Evolutionary conservation across 805 yeast species (phyloP).

Genomic region (Wickerhamomyces canadensis): DNA sequence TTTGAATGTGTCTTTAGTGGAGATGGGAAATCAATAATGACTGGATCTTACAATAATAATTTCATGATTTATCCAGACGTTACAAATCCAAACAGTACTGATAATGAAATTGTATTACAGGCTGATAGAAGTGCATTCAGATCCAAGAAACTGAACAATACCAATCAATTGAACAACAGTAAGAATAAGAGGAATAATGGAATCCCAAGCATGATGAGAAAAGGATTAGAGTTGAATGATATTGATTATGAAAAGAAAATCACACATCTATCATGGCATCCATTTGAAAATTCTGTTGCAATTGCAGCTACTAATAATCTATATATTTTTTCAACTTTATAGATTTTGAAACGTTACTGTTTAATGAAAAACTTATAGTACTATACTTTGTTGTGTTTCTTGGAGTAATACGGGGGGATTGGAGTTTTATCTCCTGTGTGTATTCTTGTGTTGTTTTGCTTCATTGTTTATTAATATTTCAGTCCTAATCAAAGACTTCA

Average conservation of each 20-base stretch:
- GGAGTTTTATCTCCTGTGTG: too few species aligned
- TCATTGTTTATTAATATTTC: too few species aligned
- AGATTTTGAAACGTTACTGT: conserved; percentile 11
- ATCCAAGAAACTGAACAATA: conserved; percentile 53
- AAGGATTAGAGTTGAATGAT: conserved; percentile 45
- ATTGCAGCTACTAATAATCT: conserved; percentile 97
- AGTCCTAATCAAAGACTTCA: too few species aligned
- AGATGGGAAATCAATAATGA: conserved; percentile 86
- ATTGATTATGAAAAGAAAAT: conserved; percentile 94
- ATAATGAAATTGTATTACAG: conserved; percentile 72
- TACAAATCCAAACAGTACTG: conserved; percentile 29
- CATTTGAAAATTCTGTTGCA: conserved; percentile 92
- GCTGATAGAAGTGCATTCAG: conserved; percentile 98
- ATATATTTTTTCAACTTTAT: conserved; percentile 75
- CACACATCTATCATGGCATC: conserved; percentile 97
- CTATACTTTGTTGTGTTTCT: too few species aligned
- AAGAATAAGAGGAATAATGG: conserved; percentile 32
- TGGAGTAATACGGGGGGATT: too few species aligned
- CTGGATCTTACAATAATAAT: conserved; percentile 95
- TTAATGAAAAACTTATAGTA: not conserved
- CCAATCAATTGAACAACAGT: too few species aligned
- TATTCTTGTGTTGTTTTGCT: too few species aligned
- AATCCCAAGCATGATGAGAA: conserved; percentile 34
- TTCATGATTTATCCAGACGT: conserved; percentile 95
- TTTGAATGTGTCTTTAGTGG: conserved; percentile 95